These are phyloP conservation scores for Cutaneotrichosporon spelunceum DNA, from an alignment of 1,284 basidiomycete genomes.

Conservation along the genomic window DNA sequence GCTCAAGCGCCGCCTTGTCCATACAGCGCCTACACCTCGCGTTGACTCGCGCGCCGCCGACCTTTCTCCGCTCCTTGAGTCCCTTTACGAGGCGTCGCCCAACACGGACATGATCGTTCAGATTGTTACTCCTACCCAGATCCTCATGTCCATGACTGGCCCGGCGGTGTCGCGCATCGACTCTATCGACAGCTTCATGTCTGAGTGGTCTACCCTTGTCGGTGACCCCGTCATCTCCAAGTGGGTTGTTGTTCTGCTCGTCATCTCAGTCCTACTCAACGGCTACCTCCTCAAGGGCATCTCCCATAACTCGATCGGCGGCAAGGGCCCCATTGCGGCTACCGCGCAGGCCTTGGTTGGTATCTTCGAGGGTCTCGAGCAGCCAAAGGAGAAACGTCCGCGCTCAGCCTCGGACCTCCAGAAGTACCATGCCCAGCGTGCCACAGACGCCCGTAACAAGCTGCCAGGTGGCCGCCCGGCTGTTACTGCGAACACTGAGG, in stretches of 20 bases:
- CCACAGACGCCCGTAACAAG: conserved; percentile 15
- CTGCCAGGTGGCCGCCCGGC: conserved; percentile 11
- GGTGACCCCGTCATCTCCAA: conserved; percentile 93
- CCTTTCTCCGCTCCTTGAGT: conserved; percentile 61
- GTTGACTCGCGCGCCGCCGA: conserved; percentile 54
- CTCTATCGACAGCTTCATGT: conserved; percentile 80
- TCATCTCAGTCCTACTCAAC: conserved; percentile 84
- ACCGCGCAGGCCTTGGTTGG: conserved; percentile 54
- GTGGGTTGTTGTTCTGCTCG: conserved; percentile 88
- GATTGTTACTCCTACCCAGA: conserved; percentile 64
- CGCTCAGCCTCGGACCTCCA: conserved; percentile 21
- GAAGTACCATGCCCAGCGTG: conserved; percentile 16
- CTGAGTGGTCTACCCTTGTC: conserved; percentile 88
- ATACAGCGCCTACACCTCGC: conserved; percentile 39
- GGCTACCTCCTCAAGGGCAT: conserved; percentile 84
- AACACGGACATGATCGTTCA: conserved; percentile 64
- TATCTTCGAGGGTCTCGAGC: conserved; percentile 42
- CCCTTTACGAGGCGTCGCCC: conserved; percentile 57
- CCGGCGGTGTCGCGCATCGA: conserved; percentile 46
- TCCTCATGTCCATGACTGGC: conserved; percentile 52
- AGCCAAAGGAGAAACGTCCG: conserved; percentile 15
- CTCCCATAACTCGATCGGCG: conserved; percentile 53
- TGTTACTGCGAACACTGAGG: conserved; percentile 12
- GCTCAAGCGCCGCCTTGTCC: conserved; percentile 57
- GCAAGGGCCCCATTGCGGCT: conserved; percentile 52